Evolutionary conservation across 1,284 basidiomycete species (phyloP).

Genomic region (Microbotryum scabiosae): DNA sequence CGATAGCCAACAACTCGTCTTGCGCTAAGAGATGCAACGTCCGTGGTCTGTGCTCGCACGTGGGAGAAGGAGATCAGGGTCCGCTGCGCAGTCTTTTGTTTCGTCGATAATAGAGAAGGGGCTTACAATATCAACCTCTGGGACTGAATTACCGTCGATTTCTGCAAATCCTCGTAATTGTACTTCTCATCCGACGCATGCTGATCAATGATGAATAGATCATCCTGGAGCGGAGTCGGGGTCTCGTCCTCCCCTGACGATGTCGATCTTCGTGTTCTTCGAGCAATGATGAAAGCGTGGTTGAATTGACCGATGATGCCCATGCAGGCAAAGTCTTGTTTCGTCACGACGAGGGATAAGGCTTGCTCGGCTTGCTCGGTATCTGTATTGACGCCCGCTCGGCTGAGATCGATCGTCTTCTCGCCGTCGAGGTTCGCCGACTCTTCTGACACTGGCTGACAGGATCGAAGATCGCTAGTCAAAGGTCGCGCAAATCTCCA

Average conservation of each 20-base stretch:
- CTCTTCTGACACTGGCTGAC: too few relatives aligned
- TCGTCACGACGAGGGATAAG: conserved; percentile 76
- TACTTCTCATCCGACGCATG: conserved; percentile 82
- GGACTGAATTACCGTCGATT: conserved; percentile 74
- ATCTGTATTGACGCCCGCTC: conserved; percentile 55
- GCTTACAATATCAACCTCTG: conserved; percentile 72
- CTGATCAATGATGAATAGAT: conserved; percentile 78
- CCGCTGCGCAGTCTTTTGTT: not conserved
- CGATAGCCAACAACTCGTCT: conserved; percentile 79
- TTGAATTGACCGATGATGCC: conserved; percentile 90
- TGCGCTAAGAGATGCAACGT: conserved; percentile 75
- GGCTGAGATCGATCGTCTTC: conserved; percentile 28
- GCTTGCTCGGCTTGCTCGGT: conserved; percentile 58
- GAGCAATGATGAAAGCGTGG: conserved; percentile 83
- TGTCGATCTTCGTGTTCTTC: conserved; percentile 43
- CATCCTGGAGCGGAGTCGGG: conserved; percentile 50
- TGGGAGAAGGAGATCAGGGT: not conserved
- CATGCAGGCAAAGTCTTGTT: conserved; percentile 80
- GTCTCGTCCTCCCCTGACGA: conserved; percentile 13
- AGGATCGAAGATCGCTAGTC: too few relatives aligned
- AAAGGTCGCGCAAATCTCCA: too few relatives aligned
- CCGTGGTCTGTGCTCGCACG: conserved; percentile 52
- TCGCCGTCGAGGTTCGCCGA: not conserved
- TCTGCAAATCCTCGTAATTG: conserved; percentile 91
- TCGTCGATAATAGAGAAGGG: not conserved